Evolutionary conservation across 2,329 filamentous ascomycete species (phyloP), one percentile per base, ranked within the genome.

Genomic region (Tolypocladium cylindrosporum): DNA sequence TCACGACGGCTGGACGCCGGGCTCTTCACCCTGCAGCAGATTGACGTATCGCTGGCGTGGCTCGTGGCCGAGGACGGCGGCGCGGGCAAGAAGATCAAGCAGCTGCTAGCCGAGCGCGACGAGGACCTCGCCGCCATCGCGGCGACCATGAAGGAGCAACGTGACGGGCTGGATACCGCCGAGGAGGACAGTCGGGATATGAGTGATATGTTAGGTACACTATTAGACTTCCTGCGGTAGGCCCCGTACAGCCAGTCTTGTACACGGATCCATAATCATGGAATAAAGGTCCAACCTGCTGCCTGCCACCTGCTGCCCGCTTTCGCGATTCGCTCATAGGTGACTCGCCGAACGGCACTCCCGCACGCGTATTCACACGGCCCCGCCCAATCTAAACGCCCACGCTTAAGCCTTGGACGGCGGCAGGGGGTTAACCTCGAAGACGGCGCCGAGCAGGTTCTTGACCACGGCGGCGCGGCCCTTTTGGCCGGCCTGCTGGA

Each of bases 41-140:
- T 94, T 52, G 93, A 97, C 74, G 81, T 91, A 0, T 84, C 94
- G 37, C 73, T 99, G 37, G 90, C 92, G 14, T 99, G 94, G 94
- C 79, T 97, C 39, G 81, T 91, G 9, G 94, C 92, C 0, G 94
- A 99, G 73, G 94, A 99, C 66, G 79, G 79, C 40, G 91, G 90
- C 0, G 89, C 90, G 1, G 83, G 79, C 65, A 77, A 74, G 58
- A 87, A 80, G 65, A 84, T 96, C 39, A 72, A 78, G 55, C 74
- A 78, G 27, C 72, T 88, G 4, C 74, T 97, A 45, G 83, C 80
- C 1, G 87, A 90, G 60, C 79, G 81, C 24, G 88, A 88, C 63
- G 87, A 90, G 67, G 76, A 78, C 9, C 68, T 96, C 21, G 75
- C 69, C 4, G 77, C 85, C 19, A 72, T 97, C 27, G 84, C 79